Evolutionary conservation across 2,329 filamentous ascomycete species (phyloP), one percentile per base, ranked within the genome.

Genomic region (Trichoderma atroviride): DNA sequence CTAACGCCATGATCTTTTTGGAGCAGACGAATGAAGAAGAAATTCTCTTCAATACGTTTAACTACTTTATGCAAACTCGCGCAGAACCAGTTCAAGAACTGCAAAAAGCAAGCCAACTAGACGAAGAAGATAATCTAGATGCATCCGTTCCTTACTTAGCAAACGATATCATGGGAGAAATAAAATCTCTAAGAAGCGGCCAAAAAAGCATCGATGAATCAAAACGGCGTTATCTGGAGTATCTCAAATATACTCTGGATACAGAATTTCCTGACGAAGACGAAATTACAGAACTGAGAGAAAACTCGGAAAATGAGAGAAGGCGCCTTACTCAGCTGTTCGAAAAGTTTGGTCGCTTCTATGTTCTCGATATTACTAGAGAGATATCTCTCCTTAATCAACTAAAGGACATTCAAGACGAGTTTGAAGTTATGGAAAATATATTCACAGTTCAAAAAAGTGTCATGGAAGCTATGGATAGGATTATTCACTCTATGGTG

Each of bases 21-120:
- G 59, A 14, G 9, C 5, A 62, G 59, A 52, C 52, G 59, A 35
- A 62, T 11, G 59, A 62, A 52, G 59, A 62, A n/a, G 40, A 29
- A 0, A 3, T 52, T 7, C 59, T 62, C 4, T 62, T 62, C 29
- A 62, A 62, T 11, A 35, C 19, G 3, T 62, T 62, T 9, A 35
- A 52, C 6, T 3, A 1, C 3, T 4, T 62, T 16, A 52, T 62
- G 43, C 43, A 52, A n/a, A 62, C 59, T 24, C 40, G 59, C 4
- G 43, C 29, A 7, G 27, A 33, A 0, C 16, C 37, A 19, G 14
- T 61, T 19, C 2, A 50, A 19, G 1, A 3, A 5, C 35, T 14
- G 4, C 4, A 29, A 43, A 22, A 13, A 5, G 33, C 13, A 5
- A 29, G 5, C 9, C 4, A 47, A 1, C n/a, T n/a, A 31, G 11